Evolutionary conservation across 257 asterid genomes (phyloP).

Genomic region (Solanum appendiculatum): DNA sequence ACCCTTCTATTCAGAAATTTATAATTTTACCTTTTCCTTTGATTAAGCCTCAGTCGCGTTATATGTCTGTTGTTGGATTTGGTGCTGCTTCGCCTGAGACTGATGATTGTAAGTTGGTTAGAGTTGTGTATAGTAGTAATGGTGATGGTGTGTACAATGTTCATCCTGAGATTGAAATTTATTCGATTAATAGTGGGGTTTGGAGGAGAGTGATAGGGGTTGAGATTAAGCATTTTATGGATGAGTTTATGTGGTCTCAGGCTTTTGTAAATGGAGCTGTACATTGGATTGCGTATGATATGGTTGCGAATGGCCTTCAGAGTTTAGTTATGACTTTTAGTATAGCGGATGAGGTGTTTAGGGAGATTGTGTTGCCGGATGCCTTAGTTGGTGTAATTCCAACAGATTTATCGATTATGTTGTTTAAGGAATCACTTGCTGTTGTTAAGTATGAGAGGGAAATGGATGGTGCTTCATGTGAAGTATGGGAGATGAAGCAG

Average conservation of each 20-base stretch:
- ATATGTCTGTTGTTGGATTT: constrained; percentile 35
- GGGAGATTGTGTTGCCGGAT: constrained; percentile 29
- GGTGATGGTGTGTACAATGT: neutral
- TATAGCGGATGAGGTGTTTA: constrained; percentile 30
- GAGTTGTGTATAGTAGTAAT: constrained; percentile 26
- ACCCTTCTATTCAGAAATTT: constrained; percentile 33
- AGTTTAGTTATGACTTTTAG: constrained; percentile 27
- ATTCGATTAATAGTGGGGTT: constrained; percentile 15
- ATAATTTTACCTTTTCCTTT: constrained; percentile 18
- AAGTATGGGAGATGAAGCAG: constrained; percentile 50
- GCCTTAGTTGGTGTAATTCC: constrained; percentile 12
- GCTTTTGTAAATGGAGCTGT: constrained; percentile 26
- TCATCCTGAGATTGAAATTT: constrained; percentile 37
- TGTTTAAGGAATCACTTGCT: constrained; percentile 19
- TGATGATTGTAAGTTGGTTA: constrained; percentile 39
- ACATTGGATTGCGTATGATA: constrained; percentile 41
- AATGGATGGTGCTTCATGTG: constrained; percentile 3
- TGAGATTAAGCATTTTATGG: constrained; percentile 8
- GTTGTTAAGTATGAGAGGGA: constrained; percentile 15
- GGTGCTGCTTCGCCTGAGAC: constrained; percentile 12
- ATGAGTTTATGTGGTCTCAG: constrained; percentile 28
- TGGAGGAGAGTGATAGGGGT: constrained; percentile 28
- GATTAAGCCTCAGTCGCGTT: constrained; percentile 17
- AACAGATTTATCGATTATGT: constrained; percentile 3
- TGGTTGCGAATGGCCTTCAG: neutral